Evolutionary conservation across 2,329 filamentous ascomycete genomes (phyloP).

Genomic region (Colletotrichum sp.): DNA sequence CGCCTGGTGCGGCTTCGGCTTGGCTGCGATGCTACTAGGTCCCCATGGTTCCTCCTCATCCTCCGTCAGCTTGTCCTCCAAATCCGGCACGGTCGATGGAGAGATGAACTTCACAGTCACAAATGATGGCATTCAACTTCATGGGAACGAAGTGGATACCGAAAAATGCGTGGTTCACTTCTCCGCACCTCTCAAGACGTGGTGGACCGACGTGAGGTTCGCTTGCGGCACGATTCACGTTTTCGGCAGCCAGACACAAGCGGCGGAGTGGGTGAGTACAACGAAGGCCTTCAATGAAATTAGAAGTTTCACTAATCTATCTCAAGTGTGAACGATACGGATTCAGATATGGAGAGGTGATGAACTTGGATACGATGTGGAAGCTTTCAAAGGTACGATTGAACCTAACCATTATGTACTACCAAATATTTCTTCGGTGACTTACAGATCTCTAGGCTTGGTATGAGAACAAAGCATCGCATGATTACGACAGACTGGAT

Average conservation of each 20-base stretch:
- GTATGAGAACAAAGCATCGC: background rate
- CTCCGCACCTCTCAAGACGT: background rate
- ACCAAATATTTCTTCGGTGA: background rate
- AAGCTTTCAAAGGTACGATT: background rate
- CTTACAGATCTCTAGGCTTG: background rate
- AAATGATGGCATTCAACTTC: background rate
- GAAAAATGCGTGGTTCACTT: background rate
- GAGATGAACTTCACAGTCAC: background rate
- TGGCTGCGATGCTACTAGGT: background rate
- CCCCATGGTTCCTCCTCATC: background rate
- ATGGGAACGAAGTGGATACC: background rate
- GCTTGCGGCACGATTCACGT: background rate
- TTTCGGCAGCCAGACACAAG: background rate
- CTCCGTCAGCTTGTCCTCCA: background rate
- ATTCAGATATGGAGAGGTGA: background rate
- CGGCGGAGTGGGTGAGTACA: background rate
- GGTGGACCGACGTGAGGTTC: background rate
- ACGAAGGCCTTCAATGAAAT: background rate
- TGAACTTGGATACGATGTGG: background rate
- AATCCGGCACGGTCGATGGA: background rate
- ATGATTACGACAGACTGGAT: background rate
- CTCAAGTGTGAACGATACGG: background rate
- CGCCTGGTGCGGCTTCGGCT: background rate
- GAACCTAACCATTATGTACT: background rate
- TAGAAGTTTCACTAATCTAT: rapidly evolving